Percentiles rank a stretch among this genome's conserved stretches.
Conservation (phyloP, 148 eudicot genomes). For the Vaccinium myrtillus region DNA sequence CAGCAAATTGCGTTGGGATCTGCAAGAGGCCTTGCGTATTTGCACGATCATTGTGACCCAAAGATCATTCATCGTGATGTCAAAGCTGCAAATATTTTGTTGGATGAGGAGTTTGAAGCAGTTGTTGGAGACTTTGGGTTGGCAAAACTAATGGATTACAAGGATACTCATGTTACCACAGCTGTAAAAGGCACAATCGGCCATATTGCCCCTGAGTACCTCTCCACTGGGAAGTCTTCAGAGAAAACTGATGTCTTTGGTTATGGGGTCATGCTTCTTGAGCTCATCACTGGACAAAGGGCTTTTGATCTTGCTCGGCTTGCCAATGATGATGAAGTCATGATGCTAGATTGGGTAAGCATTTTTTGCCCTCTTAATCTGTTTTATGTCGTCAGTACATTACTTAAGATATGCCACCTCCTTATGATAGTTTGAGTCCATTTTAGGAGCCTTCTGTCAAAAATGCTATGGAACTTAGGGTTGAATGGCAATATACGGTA, state of each 20-base stretch:
- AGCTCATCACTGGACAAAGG: too few relatives aligned
- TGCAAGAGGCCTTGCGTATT: slow-evolving; percentile 49
- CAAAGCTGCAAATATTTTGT: slow-evolving; percentile 64
- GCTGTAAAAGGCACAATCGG: slow-evolving; percentile 65
- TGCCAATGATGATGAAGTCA: too few relatives aligned
- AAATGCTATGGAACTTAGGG: not conserved
- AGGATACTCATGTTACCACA: slow-evolving; percentile 65
- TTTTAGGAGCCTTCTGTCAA: too few relatives aligned
- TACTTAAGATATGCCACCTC: too few relatives aligned
- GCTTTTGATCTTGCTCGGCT: too few relatives aligned
- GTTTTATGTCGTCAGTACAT: too few relatives aligned
- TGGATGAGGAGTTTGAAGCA: slow-evolving; percentile 72
- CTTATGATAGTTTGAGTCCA: too few relatives aligned
- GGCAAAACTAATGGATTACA: slow-evolving; percentile 63
- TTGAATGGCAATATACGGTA: not conserved
- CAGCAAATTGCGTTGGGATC: not conserved
- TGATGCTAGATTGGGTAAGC: slow-evolving; percentile 63
- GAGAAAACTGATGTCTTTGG: slow-evolving; percentile 69
- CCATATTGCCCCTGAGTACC: slow-evolving; percentile 67
- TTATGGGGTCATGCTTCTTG: slow-evolving; percentile 58
- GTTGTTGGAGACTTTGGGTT: slow-evolving; percentile 68
- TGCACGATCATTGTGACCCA: slow-evolving; percentile 64
- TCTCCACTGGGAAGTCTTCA: slow-evolving; percentile 56
- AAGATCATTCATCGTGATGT: slow-evolving; percentile 71
- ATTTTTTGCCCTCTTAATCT: not conserved